Percentiles rank a stretch among this genome's conserved stretches.
phyloP scores from a whole-genome alignment of 1,139 yeast species.

The Eremothecium cymbalariae region DNA sequence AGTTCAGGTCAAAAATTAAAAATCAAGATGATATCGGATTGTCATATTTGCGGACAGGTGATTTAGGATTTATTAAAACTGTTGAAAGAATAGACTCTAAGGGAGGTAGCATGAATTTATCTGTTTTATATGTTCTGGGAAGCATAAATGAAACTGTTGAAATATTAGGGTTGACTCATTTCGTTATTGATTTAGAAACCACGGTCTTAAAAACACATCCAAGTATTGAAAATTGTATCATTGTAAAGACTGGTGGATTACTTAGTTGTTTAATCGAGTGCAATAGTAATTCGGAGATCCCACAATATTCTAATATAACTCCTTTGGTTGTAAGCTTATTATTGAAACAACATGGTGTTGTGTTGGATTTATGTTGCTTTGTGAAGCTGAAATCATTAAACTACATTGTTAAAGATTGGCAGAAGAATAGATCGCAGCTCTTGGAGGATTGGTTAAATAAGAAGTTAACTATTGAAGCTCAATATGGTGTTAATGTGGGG shows the following conservation, averaged over 20 bases:
- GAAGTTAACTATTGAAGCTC: conserved; percentile 35
- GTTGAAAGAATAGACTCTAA: conserved; percentile 41
- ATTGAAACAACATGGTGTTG: conserved; percentile 71
- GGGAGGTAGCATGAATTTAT: conserved; percentile 49
- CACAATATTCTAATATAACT: conserved; percentile 53
- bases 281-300: conserved; percentile 38
- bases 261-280: conserved; percentile 75
- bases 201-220: conserved; percentile 64
- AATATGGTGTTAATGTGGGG: conserved; percentile 53
- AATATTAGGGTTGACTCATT: conserved; percentile 82
- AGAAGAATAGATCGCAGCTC: conserved; percentile 63
- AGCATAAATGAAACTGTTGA: conserved; percentile 84
- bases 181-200: conserved; percentile 74
- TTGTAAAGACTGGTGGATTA: conserved; percentile 78
- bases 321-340: conserved; percentile 77
- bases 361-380: conserved; percentile 81
- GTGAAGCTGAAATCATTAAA: conserved; percentile 47
- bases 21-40: conserved; percentile 52
- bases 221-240: conserved; percentile 50
- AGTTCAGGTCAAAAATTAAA: conserved; percentile 48
- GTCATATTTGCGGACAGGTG: conserved; percentile 81
- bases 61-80: conserved; percentile 82
- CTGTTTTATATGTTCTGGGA: conserved; percentile 79
- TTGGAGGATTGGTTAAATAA: conserved; percentile 47
- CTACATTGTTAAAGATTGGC: conserved; percentile 64